A percentile compares a stretch with the other conserved stretches of the same genome.
phyloP scores from a whole-genome alignment of 2,329 filamentous ascomycete genomes.

The Intubia oerlemansii region DNA sequence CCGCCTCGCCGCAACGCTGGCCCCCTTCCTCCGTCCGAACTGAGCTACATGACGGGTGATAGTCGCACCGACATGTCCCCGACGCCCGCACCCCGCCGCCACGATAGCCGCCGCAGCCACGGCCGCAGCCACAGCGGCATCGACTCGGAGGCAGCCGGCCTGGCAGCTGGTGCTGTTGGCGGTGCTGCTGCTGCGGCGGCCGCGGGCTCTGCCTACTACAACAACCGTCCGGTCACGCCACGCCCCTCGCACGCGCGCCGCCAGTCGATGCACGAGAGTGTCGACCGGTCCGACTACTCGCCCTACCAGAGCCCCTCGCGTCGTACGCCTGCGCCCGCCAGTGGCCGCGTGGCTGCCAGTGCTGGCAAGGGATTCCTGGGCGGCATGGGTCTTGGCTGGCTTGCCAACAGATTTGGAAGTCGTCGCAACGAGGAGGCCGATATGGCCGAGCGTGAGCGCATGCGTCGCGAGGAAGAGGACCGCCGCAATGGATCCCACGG shows the following conservation, averaged over 20 bases:
- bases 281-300: conserved; percentile 34
- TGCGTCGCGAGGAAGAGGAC: conserved; percentile 24
- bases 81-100: conserved; percentile 19
- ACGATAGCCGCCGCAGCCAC: background rate
- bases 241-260: conserved; percentile 23
- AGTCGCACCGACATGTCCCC: conserved; percentile 16
- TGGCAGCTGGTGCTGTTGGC: conserved; percentile 2
- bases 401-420: conserved; percentile 43
- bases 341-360: conserved; percentile 13
- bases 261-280: conserved; percentile 17
- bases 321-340: conserved; percentile 21
- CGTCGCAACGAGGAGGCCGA: conserved; percentile 32
- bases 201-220: conserved; percentile 8
- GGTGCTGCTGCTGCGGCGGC: conserved; percentile 18
- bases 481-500: no score
- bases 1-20: conserved; percentile 10
- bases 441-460: no score
- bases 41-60: conserved; percentile 16
- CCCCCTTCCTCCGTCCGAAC: conserved; percentile 21
- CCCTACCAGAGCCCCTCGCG: conserved; percentile 42
- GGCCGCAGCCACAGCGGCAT: background rate
- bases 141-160: background rate
- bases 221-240: conserved; percentile 22
- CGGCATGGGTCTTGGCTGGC: conserved; percentile 44
- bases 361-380: conserved; percentile 36